These are phyloP conservation scores for Betula pendula DNA, from an alignment of 306 rosid species.

Conservation along the genomic window DNA sequence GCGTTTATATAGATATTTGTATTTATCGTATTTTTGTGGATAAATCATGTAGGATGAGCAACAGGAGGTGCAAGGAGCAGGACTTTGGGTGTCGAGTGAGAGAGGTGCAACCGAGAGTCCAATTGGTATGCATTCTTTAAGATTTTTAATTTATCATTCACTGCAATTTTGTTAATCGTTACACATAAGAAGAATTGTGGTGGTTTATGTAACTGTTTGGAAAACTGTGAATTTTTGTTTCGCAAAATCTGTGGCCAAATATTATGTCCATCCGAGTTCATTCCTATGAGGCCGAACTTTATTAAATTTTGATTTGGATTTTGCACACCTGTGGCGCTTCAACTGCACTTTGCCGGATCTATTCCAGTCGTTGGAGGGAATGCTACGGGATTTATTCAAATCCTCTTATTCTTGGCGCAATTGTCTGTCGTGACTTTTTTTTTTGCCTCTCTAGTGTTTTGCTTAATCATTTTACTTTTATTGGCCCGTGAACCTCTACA, in stretches of 20 bases:
- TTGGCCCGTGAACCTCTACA: not conserved
- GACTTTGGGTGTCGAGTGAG: slow-evolving; percentile 84
- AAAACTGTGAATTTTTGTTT: not conserved
- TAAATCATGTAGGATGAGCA: slow-evolving; percentile 75
- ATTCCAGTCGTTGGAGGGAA: not conserved
- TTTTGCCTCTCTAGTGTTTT: too few species aligned
- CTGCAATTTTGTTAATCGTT: not conserved
- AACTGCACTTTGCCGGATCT: not conserved
- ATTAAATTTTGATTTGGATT: not conserved
- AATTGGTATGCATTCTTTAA: slow-evolving; percentile 48
- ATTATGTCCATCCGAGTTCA: not conserved
- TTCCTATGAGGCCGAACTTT: not conserved
- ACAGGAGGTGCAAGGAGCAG: slow-evolving; percentile 93
- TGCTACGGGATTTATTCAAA: not conserved
- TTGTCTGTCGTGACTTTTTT: not conserved
- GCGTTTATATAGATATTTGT: not conserved
- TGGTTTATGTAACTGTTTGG: not conserved
- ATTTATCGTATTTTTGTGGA: slow-evolving; percentile 8
- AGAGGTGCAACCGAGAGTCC: slow-evolving; percentile 90
- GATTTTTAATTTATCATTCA: not conserved
- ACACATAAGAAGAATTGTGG: not conserved
- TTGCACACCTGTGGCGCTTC: not conserved
- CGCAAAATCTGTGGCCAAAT: not conserved
- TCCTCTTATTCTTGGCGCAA: not conserved
- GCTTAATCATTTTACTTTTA: not conserved